Conservation (phyloP, 192 early-diverging fungal species). For the Podila verticillata region DNA sequence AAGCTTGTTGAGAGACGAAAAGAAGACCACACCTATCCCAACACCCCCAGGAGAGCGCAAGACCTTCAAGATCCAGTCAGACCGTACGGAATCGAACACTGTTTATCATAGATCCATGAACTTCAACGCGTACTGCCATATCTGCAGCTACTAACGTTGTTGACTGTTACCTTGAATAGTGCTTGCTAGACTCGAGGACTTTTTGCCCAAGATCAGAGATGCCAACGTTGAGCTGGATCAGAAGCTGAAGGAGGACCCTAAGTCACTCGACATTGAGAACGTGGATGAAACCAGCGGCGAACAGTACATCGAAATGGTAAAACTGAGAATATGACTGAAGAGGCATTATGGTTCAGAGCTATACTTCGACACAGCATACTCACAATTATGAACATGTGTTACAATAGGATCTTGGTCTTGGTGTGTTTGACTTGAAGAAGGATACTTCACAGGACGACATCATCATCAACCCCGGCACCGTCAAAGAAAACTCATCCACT, state of each 20-base stretch:
- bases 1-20: slow-evolving; percentile 33
- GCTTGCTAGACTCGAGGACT: slow-evolving; percentile 58
- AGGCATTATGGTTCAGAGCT: too few relatives aligned
- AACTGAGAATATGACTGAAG: neutral
- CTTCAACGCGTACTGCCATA: too few relatives aligned
- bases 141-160: neutral
- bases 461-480: slow-evolving; percentile 26
- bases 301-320: slow-evolving; percentile 67
- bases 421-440: slow-evolving; percentile 60
- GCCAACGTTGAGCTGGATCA: slow-evolving; percentile 54
- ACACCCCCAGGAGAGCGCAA: slow-evolving; percentile 52
- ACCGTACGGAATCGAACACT: slow-evolving; percentile 6
- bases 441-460: slow-evolving; percentile 40
- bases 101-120: too few relatives aligned
- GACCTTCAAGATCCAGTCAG: slow-evolving; percentile 52
- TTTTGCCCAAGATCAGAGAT: slow-evolving; percentile 55
- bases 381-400: too few relatives aligned
- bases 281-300: slow-evolving; percentile 59
- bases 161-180: slow-evolving; percentile 9
- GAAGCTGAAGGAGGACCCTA: slow-evolving; percentile 51
- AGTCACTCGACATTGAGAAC: slow-evolving; percentile 63
- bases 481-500: neutral
- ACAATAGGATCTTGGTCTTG: slow-evolving; percentile 54
- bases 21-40: slow-evolving; percentile 11
- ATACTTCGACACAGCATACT: too few relatives aligned